A percentile compares a stretch with the other conserved stretches of the same genome.
Conservation (phyloP, 1,284 basidiomycete genomes). For the Puccinia polysora region DNA sequence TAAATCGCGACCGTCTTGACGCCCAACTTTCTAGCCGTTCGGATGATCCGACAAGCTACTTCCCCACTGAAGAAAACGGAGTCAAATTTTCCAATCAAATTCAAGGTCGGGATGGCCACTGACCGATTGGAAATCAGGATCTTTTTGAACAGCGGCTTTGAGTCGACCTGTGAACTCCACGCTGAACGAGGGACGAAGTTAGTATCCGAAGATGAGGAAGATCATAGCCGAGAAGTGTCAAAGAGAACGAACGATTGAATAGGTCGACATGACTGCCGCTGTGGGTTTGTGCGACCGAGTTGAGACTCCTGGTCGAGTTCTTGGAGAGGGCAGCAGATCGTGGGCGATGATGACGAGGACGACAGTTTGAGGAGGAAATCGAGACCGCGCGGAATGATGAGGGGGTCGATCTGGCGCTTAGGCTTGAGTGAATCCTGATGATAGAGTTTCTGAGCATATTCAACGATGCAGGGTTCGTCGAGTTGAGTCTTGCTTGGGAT, state of each 20-base stretch:
- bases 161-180: conserved; percentile 9
- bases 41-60: conserved; percentile 86
- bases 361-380: neutral
- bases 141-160: conserved; percentile 28
- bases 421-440: no score
- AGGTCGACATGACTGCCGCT: neutral
- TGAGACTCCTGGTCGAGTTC: neutral
- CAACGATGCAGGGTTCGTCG: no score
- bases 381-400: no score
- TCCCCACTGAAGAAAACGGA: conserved; percentile 64
- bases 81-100: neutral
- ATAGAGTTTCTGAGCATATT: no score
- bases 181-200: neutral
- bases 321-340: no score
- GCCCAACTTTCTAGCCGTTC: conserved; percentile 78
- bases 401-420: no score
- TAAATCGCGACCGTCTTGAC: conserved; percentile 86
- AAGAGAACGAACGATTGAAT: neutral
- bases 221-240: neutral
- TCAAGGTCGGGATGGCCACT: neutral
- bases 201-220: neutral
- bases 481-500: no score
- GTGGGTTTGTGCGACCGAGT: neutral
- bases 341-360: neutral
- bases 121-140: conserved; percentile 40